These are phyloP conservation scores for Cladosporium austrohemisphaericum DNA, from an alignment of 2,329 filamentous ascomycete genomes.

Conservation along the genomic window DNA sequence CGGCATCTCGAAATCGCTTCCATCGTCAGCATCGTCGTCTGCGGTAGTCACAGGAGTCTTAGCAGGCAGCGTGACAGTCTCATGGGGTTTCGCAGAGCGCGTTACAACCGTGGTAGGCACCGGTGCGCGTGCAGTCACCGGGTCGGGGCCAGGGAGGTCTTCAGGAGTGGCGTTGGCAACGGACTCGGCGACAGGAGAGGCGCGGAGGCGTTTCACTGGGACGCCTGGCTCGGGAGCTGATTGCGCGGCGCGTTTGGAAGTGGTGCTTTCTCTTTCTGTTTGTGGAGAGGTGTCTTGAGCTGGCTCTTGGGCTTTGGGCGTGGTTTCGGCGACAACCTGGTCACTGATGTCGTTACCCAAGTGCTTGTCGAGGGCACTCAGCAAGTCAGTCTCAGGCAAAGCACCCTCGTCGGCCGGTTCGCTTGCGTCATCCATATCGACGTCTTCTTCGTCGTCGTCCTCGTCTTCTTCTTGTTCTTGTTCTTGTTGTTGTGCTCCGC, in stretches of 20 bases:
- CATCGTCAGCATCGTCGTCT: slow-evolving; percentile 25
- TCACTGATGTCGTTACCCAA: background rate
- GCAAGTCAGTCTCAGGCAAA: slow-evolving; percentile 1
- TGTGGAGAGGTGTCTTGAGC: slow-evolving; percentile 8
- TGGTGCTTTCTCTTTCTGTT: background rate
- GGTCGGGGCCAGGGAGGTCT: slow-evolving; percentile 16
- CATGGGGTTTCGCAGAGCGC: slow-evolving; percentile 11
- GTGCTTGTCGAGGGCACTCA: slow-evolving; percentile 10
- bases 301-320: slow-evolving; percentile 1
- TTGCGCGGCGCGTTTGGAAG: slow-evolving; percentile 11
- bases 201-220: slow-evolving; percentile 22
- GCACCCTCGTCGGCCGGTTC: slow-evolving; percentile 8
- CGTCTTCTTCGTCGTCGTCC: slow-evolving; percentile 18
- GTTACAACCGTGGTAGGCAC: slow-evolving; percentile 14
- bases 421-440: slow-evolving; percentile 12
- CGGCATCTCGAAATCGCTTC: slow-evolving; percentile 37
- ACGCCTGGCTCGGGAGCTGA: slow-evolving; percentile 7
- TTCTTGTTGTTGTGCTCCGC: slow-evolving; percentile 13
- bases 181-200: slow-evolving; percentile 19
- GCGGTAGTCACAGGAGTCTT: slow-evolving; percentile 13
- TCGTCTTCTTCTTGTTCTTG: slow-evolving; percentile 21
- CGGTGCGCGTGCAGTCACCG: slow-evolving; percentile 6
- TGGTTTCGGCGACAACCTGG: background rate
- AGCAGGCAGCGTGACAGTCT: slow-evolving; percentile 5
- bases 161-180: slow-evolving; percentile 5